phyloP scores from a whole-genome alignment of 192 early-diverging fungal genomes.

The Rhizophagus clarus region DNA sequence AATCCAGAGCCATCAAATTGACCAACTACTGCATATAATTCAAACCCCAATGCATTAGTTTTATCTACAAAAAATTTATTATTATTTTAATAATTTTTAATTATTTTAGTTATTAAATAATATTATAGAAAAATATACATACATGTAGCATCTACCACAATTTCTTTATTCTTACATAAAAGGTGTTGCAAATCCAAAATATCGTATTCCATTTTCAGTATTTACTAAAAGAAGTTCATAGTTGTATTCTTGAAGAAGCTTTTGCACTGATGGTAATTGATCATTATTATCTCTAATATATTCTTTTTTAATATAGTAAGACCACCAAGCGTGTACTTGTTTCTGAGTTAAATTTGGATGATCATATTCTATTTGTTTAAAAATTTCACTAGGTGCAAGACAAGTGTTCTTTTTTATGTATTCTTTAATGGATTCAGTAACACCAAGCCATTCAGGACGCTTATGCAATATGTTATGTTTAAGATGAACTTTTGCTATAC shows the following conservation, averaged over 20 bases:
- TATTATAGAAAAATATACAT: background rate
- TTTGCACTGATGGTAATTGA: background rate
- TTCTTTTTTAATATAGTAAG: background rate
- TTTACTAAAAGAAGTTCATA: background rate
- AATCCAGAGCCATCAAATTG: slow-evolving; percentile 5
- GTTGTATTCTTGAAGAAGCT: background rate
- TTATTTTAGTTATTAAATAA: no score
- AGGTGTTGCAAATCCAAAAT: background rate
- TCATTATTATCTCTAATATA: background rate
- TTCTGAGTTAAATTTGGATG: background rate
- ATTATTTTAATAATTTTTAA: no score
- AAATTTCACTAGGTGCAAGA: background rate
- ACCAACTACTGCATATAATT: background rate
- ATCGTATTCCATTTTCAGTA: background rate
- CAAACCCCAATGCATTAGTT: background rate
- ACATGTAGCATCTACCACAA: background rate
- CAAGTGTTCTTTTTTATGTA: background rate
- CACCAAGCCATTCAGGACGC: background rate
- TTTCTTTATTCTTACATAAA: background rate
- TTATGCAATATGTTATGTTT: slow-evolving; percentile 1
- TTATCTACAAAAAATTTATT: background rate
- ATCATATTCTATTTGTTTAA: background rate
- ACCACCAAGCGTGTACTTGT: background rate
- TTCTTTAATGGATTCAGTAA: background rate
- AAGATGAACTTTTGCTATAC: background rate